phyloP scores from a whole-genome alignment of 805 yeast genomes.

The Zygosaccharomyces bailii region DNA sequence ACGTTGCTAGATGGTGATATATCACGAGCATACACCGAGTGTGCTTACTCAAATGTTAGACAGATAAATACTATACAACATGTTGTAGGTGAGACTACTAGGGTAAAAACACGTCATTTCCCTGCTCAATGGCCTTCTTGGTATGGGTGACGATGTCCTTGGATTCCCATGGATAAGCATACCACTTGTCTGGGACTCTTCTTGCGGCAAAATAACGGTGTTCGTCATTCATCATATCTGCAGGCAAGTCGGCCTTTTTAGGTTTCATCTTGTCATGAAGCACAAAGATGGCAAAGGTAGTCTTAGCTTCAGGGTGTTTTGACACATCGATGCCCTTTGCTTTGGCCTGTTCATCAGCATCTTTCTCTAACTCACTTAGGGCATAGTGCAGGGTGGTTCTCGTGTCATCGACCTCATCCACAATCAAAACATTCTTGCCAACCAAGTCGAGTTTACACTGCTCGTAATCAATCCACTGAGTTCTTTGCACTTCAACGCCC shows the following conservation, averaged over 20 bases:
- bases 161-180: conserved; percentile 85
- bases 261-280: conserved; percentile 72
- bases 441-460: conserved; percentile 56
- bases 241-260: conserved; percentile 69
- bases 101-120: conserved; percentile 52
- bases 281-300: conserved; percentile 72
- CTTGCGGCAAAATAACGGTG: conserved; percentile 67
- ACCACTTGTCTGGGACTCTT: conserved; percentile 76
- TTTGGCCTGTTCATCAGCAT: conserved; percentile 58
- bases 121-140: conserved; percentile 67
- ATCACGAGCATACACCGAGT: conserved; percentile 3
- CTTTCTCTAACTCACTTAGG: conserved; percentile 67
- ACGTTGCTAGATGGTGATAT: background rate
- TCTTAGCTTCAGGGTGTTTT: conserved; percentile 43
- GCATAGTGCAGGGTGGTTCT: conserved; percentile 83
- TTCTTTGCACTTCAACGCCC: conserved; percentile 70
- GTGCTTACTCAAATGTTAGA: too few species aligned
- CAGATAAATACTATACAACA: background rate
- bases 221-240: conserved; percentile 54
- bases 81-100: background rate
- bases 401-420: conserved; percentile 85
- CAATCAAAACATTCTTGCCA: conserved; percentile 68
- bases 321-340: conserved; percentile 46
- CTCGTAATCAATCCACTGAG: conserved; percentile 79
- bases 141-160: conserved; percentile 72